These are phyloP conservation scores for Phytophthora pisi DNA, from an alignment of 352 stramenopile species.

Conservation along the genomic window DNA sequence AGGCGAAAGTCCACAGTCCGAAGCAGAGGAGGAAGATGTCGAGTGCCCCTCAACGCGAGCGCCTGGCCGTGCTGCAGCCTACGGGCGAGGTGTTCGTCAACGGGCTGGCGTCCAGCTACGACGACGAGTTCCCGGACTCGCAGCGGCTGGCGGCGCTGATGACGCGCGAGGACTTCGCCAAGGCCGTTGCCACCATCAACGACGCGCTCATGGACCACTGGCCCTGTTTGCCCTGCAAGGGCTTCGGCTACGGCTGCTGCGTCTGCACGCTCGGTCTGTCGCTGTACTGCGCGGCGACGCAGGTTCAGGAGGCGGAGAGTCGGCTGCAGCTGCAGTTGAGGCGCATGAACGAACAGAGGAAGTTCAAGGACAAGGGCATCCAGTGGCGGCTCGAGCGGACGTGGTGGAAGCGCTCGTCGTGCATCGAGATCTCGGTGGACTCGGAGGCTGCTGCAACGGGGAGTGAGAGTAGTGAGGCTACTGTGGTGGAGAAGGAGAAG, in stretches of 20 bases:
- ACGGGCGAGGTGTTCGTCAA: slow-evolving; percentile 83
- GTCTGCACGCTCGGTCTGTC: slow-evolving; percentile 81
- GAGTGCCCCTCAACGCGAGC: slow-evolving; percentile 24
- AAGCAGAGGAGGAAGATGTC: slow-evolving; percentile 13
- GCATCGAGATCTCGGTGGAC: slow-evolving; percentile 60
- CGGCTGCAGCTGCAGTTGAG: slow-evolving; percentile 69
- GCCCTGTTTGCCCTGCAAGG: slow-evolving; percentile 82
- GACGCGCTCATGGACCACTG: slow-evolving; percentile 84
- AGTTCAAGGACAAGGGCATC: slow-evolving; percentile 61
- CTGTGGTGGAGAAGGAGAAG: neutral
- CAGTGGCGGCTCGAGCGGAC: slow-evolving; percentile 69
- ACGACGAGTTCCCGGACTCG: slow-evolving; percentile 70
- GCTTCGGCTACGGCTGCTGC: slow-evolving; percentile 84
- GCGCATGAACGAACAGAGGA: slow-evolving; percentile 71
- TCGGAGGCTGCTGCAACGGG: neutral
- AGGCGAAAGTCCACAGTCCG: neutral
- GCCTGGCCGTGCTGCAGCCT: slow-evolving; percentile 59
- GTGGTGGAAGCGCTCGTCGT: slow-evolving; percentile 75
- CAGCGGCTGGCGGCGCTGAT: slow-evolving; percentile 50
- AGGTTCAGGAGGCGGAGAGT: slow-evolving; percentile 76
- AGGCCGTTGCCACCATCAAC: slow-evolving; percentile 75
- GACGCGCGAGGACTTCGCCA: slow-evolving; percentile 67
- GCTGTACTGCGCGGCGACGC: slow-evolving; percentile 77
- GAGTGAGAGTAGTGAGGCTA: neutral
- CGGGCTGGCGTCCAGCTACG: slow-evolving; percentile 76